Evolutionary conservation across 1,284 basidiomycete genomes (phyloP), one percentile per base, ranked within the genome.

Genomic region (Irpex sp.): DNA sequence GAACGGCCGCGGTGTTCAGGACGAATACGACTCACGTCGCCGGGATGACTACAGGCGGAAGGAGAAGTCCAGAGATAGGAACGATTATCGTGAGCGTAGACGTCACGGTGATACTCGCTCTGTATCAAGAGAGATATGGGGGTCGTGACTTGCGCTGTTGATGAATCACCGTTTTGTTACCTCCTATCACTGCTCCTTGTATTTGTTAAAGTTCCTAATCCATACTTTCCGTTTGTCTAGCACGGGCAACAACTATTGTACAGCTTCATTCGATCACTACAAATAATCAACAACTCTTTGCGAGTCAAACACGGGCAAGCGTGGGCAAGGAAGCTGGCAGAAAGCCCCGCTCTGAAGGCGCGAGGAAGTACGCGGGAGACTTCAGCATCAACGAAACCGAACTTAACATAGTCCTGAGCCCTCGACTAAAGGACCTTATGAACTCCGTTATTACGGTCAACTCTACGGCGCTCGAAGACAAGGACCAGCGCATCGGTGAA

Each of bases 401-500:
- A 60, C 82, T 96, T 67, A 91, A 89, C 73, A 72, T 75, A 1
- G 80, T 87, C 55, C 80, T 97, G 56, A 80, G 87, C 0, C 83
- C 84, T 0, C 80, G 86, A 31, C 79, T 97, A 5, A 82, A 81
- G 63, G 79, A 80, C 5, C 80, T 97, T 1, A 84, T 98, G 76
- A 97, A 97, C 75, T 88, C 90, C 65, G 86, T 93, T 13, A 93
- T 98, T 70, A 88, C 93, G 44, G 81, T 97, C 78, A 98, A 98
- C 79, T 96, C 95, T 8, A 98, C 97, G 6, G 97, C 96, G 11
- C 99, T 98, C 76, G 92, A 97, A 77, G 94, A 96, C 69, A 78
- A 73, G 49, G 86, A 94, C 74, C 78, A 85, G 26, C 86, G 87
- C 52, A 85, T 83, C 5, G 86, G 85, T n/a, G 79, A 87, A 67